Evolutionary conservation across 805 yeast species (phyloP), one percentile per base, ranked within the genome.

Genomic region (Starmerella sp.): DNA sequence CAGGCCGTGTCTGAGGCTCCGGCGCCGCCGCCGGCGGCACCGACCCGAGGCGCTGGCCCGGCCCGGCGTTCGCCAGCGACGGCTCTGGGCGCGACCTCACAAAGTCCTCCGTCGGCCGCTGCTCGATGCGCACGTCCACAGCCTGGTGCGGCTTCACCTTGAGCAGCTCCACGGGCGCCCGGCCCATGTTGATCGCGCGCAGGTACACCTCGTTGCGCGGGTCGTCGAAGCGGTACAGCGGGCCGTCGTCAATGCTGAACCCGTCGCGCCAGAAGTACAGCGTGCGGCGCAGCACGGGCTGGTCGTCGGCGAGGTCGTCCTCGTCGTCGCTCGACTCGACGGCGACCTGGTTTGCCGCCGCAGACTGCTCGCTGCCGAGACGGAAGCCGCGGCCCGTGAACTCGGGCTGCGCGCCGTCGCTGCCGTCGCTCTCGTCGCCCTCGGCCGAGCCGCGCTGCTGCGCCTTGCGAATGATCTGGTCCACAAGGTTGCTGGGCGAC

Each of bases 251-350:
- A 30, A 93, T 89, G 59, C 88, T 87, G 71, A 93, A 93, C 1
- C 98, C 98, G 65, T 93, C 91, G 62, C 82, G 84, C 98, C 98
- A 93, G 68, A 93, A 91, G 0, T 95, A 87, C 58, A 93, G 84
- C 44, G 85, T 85, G 65, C 97, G 78, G 15, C 77, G 76, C 5
- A 84, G 96, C 56, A 80, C 78, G 31, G 82, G 83, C 57, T 45
- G 47, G 13, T 37, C 41, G 41, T 10, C 11, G 10, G 37, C 32
- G 22, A 49, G 53, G 22, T 41, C 46, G 32, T 43, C 54, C 11
- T 39, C 58, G 10, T 41, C 54, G 10, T 47, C 54, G 32, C 43
- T 34, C 22, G 42, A 54, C 30, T 54, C 63, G 13, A 37, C 59
- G 32, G 50, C 49, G 54, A 60, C 51, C 35, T 51, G 39, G 44